Evolutionary conservation across 2,329 filamentous ascomycete genomes (phyloP).

Genomic region (Ophiocordyceps australis): DNA sequence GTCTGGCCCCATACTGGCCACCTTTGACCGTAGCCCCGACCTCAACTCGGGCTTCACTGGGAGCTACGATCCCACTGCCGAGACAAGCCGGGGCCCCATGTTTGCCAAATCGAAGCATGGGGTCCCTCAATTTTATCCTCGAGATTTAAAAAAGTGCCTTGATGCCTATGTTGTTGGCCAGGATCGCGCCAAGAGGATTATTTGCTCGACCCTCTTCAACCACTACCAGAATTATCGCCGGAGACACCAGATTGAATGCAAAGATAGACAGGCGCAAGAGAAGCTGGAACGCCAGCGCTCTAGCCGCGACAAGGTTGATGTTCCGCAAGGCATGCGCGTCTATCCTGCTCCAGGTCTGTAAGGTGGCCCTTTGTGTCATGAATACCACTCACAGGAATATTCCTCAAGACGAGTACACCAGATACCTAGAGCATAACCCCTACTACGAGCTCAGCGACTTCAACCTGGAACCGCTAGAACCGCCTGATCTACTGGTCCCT

Average conservation of each 20-base stretch:
- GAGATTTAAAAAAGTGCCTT: slow-evolving; percentile 69
- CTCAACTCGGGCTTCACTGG: slow-evolving; percentile 40
- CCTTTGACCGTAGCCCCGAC: slow-evolving; percentile 23
- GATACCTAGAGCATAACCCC: too few relatives aligned
- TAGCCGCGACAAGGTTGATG: slow-evolving; percentile 50
- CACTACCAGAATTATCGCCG: slow-evolving; percentile 82
- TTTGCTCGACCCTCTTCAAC: slow-evolving; percentile 88
- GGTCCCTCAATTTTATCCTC: slow-evolving; percentile 44
- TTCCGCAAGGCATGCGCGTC: too few relatives aligned
- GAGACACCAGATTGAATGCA: slow-evolving; percentile 59
- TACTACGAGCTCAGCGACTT: too few relatives aligned
- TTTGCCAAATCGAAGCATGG: slow-evolving; percentile 38
- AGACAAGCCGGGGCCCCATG: slow-evolving; percentile 38
- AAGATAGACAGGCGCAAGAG: slow-evolving; percentile 36
- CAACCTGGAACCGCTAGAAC: too few relatives aligned
- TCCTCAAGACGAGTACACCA: too few relatives aligned
- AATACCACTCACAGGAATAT: too few relatives aligned
- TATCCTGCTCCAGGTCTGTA: too few relatives aligned
- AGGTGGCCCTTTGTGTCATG: too few relatives aligned
- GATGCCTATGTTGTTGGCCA: slow-evolving; percentile 96
- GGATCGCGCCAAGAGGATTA: slow-evolving; percentile 81
- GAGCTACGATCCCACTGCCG: slow-evolving; percentile 36
- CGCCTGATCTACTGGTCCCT: slow-evolving; percentile 25
- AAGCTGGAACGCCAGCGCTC: slow-evolving; percentile 54
- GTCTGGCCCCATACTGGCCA: slow-evolving; percentile 6